Percentiles rank a stretch among this genome's conserved stretches.
phyloP scores from a whole-genome alignment of 768 basidiomycete genomes.

The Collybia mongolica region DNA sequence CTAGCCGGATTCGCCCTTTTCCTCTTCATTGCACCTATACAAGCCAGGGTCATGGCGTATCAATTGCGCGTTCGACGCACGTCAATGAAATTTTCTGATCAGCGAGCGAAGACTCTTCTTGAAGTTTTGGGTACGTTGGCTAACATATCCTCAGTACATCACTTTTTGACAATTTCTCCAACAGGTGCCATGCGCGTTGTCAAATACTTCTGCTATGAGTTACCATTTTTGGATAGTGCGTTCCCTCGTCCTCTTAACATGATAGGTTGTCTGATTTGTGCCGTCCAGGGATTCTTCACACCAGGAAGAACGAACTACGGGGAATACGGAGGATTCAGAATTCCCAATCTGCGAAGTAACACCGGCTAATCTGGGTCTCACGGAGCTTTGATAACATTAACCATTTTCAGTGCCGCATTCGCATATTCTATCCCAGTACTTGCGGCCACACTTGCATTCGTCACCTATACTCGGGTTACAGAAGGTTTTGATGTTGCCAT shows the following conservation, averaged over 20 bases:
- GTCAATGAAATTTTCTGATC: conserved; percentile 64
- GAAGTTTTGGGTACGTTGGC: conserved; percentile 52
- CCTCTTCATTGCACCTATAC: conserved; percentile 58
- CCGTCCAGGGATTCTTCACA: conserved; percentile 47
- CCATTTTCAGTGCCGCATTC: conserved; percentile 40
- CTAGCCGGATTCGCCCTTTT: conserved; percentile 71
- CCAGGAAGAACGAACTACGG: conserved; percentile 52
- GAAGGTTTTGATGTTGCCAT: conserved; percentile 60
- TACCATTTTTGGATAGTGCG: conserved; percentile 63
- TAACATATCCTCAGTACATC: background rate
- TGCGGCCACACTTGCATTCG: conserved; percentile 65
- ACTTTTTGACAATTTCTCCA: background rate
- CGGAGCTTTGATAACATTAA: conserved; percentile 9
- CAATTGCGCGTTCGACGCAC: conserved; percentile 52
- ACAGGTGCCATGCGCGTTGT: conserved; percentile 68
- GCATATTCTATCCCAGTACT: conserved; percentile 62
- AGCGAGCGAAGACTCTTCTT: conserved; percentile 59
- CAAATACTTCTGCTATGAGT: conserved; percentile 75
- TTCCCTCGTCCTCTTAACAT: conserved; percentile 5
- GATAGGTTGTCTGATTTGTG: background rate
- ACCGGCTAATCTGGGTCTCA: background rate
- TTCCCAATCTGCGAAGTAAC: conserved; percentile 62
- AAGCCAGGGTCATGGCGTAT: conserved; percentile 60
- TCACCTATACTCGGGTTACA: conserved; percentile 58
- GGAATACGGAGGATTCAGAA: conserved; percentile 58